Base-by-base conservation (phyloP, 306 rosid species). In the Sphenostylis stenocarpa region DNA sequence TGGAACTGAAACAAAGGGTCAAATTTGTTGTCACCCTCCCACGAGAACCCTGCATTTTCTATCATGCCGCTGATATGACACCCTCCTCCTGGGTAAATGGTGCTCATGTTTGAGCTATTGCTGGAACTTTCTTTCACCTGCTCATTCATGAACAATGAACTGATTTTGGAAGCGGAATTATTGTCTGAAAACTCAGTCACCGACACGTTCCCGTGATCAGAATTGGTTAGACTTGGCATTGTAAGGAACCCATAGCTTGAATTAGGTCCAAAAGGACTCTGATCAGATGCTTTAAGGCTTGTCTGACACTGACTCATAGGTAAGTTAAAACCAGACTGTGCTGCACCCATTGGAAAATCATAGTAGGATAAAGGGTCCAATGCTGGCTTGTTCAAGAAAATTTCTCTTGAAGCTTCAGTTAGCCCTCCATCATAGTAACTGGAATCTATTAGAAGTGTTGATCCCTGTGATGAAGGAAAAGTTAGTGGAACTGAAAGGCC, bases 21-120 rank as follows among this genome's bases (percentile, higher is more conserved):
- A 8, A 87, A 65, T 60, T 85, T 88, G 77, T 84, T 84, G n/a
- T 92, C 92, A 10, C 82, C 82, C 3, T 89, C 93, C 97, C 96
- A 92, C 0, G 90, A 56, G 29, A 77, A 86, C 21, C 80, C 91
- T 64, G 80, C 88, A 87, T 84, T 88, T 39, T 91, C 91, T 69
- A 86, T 79, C 62, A 58, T 17, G 52, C 41, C 68, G 58, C 58
- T 89, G 68, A 81, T 51, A 5, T 80, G 91, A 62, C 67, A 90
- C 34, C 93, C 88, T 10, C 82, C 82, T 69, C 53, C 81, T 12
- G 70, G 31, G 68, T 90, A 90, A 63, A 82, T 51, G 41, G 34
- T 84, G 80, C 96, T 87, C 65, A 88, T 70, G 67, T 86, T 90
- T 70, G 98, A 94, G 88, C 96, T 91, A 48, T 90, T 94, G 90